A percentile compares a stretch with the other conserved stretches of the same genome.
Conservation (phyloP, 768 basidiomycete species). For the Naganishia vishniacii region DNA sequence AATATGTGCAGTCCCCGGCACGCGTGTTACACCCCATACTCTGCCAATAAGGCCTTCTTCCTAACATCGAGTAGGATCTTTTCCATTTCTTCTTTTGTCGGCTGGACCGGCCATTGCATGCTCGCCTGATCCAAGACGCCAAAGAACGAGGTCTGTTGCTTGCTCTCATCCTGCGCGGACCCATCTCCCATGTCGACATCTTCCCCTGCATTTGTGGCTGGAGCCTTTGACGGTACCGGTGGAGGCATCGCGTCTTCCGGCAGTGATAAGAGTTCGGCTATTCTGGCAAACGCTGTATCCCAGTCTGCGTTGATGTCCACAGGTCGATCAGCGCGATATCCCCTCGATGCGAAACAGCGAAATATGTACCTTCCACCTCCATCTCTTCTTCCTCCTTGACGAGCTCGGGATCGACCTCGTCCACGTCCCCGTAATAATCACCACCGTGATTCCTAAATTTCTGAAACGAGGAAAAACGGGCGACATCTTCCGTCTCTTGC, state of each 20-base stretch:
- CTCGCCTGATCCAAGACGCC: constrained; percentile 69
- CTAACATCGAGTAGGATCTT: constrained; percentile 64
- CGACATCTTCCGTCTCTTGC: constrained; percentile 83
- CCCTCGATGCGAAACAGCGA: no score
- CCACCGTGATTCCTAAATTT: constrained; percentile 84
- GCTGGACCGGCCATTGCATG: constrained; percentile 69
- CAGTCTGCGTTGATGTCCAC: constrained; percentile 34
- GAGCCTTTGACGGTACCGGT: constrained; percentile 19
- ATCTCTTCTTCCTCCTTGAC: constrained; percentile 65
- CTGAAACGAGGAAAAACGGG: constrained; percentile 67
- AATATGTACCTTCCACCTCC: constrained; percentile 68
- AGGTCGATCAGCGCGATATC: no score
- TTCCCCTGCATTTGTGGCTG: constrained; percentile 25
- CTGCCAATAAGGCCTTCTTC: constrained; percentile 76
- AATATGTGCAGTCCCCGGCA: no score
- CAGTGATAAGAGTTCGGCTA: constrained; percentile 23
- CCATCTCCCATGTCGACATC: constrained; percentile 27
- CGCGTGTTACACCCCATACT: constrained; percentile 61
- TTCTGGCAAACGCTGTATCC: constrained; percentile 19
- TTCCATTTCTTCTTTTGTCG: constrained; percentile 73
- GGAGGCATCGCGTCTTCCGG: constrained; percentile 16
- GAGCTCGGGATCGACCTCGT: constrained; percentile 67
- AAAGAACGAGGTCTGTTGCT: constrained; percentile 51
- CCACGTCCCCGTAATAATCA: constrained; percentile 83
- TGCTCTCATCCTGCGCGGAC: constrained; percentile 37